Percentiles rank a stretch among this genome's conserved stretches.
These are phyloP conservation scores for Penicillium sp. DNA, from an alignment of 2,329 filamentous ascomycete genomes.

Conservation along the genomic window DNA sequence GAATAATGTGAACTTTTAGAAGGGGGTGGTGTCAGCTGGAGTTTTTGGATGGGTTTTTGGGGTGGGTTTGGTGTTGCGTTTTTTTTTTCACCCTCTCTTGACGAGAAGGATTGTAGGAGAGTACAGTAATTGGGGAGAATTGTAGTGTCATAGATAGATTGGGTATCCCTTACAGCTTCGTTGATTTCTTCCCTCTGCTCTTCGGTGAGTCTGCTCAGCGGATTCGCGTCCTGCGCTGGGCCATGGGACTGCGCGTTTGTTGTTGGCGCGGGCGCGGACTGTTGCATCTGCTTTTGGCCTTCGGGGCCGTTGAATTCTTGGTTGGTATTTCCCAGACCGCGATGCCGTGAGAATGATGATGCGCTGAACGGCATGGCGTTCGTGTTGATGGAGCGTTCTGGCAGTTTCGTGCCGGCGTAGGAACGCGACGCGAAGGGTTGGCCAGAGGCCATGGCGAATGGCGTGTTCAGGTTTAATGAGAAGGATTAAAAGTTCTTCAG, in stretches of 20 bases:
- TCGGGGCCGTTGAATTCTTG: slow-evolving; percentile 27
- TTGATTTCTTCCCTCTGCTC: slow-evolving; percentile 92
- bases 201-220: slow-evolving; percentile 65
- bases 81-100: too few species aligned
- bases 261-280: slow-evolving; percentile 35
- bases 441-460: slow-evolving; percentile 49
- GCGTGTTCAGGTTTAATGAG: slow-evolving; percentile 6
- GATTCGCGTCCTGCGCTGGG: slow-evolving; percentile 48
- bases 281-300: slow-evolving; percentile 29
- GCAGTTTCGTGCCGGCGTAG: slow-evolving; percentile 54
- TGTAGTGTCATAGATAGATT: background rate
- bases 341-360: slow-evolving; percentile 44
- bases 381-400: slow-evolving; percentile 46
- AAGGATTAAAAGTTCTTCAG: background rate
- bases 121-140: background rate
- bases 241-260: slow-evolving; percentile 41
- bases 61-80: too few species aligned
- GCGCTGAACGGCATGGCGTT: slow-evolving; percentile 46
- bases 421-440: slow-evolving; percentile 56
- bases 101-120: background rate
- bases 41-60: too few species aligned
- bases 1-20: slow-evolving; percentile 78
- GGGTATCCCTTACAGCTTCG: slow-evolving; percentile 68
- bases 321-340: slow-evolving; percentile 30
- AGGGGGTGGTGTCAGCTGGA: too few species aligned